Base-by-base conservation (phyloP, 1,284 basidiomycete species). In the Malassezia arunalokei region DNA sequence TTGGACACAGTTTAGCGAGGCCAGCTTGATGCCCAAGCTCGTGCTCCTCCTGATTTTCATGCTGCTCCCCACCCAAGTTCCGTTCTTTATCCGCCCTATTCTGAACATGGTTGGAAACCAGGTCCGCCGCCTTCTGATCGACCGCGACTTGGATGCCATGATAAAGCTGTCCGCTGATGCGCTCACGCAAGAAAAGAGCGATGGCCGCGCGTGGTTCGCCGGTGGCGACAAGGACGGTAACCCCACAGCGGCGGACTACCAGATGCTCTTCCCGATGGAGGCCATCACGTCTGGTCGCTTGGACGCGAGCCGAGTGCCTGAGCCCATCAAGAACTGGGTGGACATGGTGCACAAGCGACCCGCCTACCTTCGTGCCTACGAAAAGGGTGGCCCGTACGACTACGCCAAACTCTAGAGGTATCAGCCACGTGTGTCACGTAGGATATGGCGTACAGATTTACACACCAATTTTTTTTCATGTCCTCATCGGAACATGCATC, bases 221-320 rank as follows among this genome's bases (percentile, higher is more conserved):
- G 68, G 68, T 3, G 69, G 69, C 11, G 69, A 72, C 54, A 66
- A 58, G 49, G 61, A 68, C 24, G 65, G 64, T 47, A 65, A 66
- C 20, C 68, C 68, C 30, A 71, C 68, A 15, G 52, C 66, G 5
- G 67, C 70, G 30, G 68, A 71, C 49, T 73, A 65, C 49, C 68
- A 71, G 54, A 68, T 73, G 66, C 49, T 62, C 8, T 71, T 68
- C 62, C 65, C 66, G 1, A 50, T 71, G 32, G 70, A 73, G 45
- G 65, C 65, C 11, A 47, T 59, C 38, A 28, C 62, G 14, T 51
- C 60, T 14, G 64, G 64, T 8, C 57, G 68, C 17, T 1, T 49
- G 17, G 39, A 35, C 29, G 11, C 31, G 9, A 17, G 6, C 1
- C 0, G 6, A 9, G 53, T 65, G 28, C 60, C 64, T 0, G 40